phyloP scores from a whole-genome alignment of 352 stramenopile species.

The Peronospora destructor region DNA sequence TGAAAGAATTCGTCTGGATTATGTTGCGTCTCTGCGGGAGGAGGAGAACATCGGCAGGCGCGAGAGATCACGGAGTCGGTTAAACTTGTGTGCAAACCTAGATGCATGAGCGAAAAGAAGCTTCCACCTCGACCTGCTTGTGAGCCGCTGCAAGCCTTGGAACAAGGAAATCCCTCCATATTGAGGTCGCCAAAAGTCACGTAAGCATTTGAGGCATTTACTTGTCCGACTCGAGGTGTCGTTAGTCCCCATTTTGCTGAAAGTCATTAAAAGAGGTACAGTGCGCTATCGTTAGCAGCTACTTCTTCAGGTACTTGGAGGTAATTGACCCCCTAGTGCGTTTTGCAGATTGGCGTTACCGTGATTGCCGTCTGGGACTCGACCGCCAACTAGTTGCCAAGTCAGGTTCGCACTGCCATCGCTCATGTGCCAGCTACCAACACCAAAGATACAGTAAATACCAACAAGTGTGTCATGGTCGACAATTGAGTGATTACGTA shows the following conservation, averaged over 20 bases:
- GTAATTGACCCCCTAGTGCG: not conserved
- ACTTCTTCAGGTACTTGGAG: not conserved
- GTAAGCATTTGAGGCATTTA: constrained; percentile 16
- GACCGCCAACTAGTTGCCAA: constrained; percentile 61
- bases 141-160: constrained; percentile 54
- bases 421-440: constrained; percentile 28
- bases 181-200: constrained; percentile 75
- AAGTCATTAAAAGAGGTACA: not conserved
- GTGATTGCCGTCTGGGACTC: constrained; percentile 49
- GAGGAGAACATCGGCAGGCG: constrained; percentile 36
- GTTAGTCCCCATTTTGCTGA: constrained; percentile 66
- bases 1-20: not conserved
- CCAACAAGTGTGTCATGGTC: not conserved
- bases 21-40: constrained; percentile 1
- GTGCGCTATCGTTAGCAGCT: not conserved
- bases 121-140: constrained; percentile 63
- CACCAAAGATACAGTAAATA: not conserved
- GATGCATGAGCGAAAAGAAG: constrained; percentile 53
- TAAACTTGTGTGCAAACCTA: constrained; percentile 48
- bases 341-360: constrained; percentile 22
- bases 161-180: constrained; percentile 81
- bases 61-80: constrained; percentile 31
- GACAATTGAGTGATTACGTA: constrained; percentile 15
- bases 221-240: constrained; percentile 30
- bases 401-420: constrained; percentile 37